Base-by-base conservation (phyloP, 2,329 filamentous ascomycete genomes). In the Beauveria pseudobassiana region DNA sequence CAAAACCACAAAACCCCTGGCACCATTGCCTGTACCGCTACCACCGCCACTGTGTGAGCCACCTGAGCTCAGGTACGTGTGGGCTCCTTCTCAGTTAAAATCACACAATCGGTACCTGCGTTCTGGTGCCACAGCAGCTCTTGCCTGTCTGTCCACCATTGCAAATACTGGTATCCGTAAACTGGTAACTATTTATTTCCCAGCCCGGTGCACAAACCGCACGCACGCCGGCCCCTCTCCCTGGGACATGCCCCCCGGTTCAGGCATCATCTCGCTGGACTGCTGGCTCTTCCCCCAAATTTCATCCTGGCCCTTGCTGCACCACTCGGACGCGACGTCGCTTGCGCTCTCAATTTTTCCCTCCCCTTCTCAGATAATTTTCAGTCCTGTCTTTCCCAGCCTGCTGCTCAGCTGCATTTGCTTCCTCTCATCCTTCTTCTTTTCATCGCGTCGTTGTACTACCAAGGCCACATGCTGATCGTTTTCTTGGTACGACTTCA, bases 321-420 rank as follows among this genome's bases (percentile, higher is more conserved):
- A 53, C 24, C 46, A 14, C 57, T 45, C 59, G 30, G 43, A 56
- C 63, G 58, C 54, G 57, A 53, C 40, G 24, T 62, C 51, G 34
- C 50, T 54, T 58, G 53, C 45, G n/a, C 46, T 24, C 50, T 26
- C 45, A 54, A 62, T 66, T 61, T 63, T 56, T 56, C 52, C 26
- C 34, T 60, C 64, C 49, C 61, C 42, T 48, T 59, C 24, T 51
- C 56, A 59, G 50, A 59, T 38, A 16, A 38, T 59, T 34, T 50
- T 24, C 20, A 43, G 20, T 51, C 34, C 56, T 59, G 42, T 38
- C 45, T 28, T 40, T 30, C 16, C n/a, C 56, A 22, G 46, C 34
- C 56, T 58, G 34, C 34, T 18, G 18, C 34, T 16, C 34, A 8
- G 28, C 46, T 42, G 20, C 46, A 2, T 30, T 59, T 51, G 22